Evolutionary conservation across 2,329 filamentous ascomycete genomes (phyloP).

Genomic region (Setomelanomma holmii): DNA sequence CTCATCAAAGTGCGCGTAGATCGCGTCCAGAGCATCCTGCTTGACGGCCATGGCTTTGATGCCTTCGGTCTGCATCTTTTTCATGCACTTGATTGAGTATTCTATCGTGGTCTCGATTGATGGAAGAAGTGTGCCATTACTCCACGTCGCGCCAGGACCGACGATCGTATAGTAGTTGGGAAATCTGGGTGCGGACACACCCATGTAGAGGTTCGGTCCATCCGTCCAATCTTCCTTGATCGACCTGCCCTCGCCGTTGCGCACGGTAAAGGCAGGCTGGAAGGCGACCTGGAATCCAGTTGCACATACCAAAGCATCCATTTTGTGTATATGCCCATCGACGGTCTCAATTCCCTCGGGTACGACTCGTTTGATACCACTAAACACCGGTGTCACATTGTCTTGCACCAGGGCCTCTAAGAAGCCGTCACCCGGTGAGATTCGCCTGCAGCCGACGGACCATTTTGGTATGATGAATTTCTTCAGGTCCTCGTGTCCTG

Average conservation of each 20-base stretch:
- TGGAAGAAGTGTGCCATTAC: slow-evolving; percentile 53
- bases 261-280: slow-evolving; percentile 54
- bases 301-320: slow-evolving; percentile 42
- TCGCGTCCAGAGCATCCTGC: slow-evolving; percentile 38
- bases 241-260: slow-evolving; percentile 43
- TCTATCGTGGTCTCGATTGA: slow-evolving; percentile 54
- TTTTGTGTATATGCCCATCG: slow-evolving; percentile 40
- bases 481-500: slow-evolving; percentile 52
- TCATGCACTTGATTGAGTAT: slow-evolving; percentile 43
- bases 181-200: slow-evolving; percentile 51
- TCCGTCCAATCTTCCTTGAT: slow-evolving; percentile 51
- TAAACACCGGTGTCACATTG: slow-evolving; percentile 38
- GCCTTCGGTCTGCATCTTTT: slow-evolving; percentile 41
- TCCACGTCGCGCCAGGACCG: slow-evolving; percentile 54
- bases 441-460: slow-evolving; percentile 50
- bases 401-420: slow-evolving; percentile 40
- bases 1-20: slow-evolving; percentile 42
- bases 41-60: slow-evolving; percentile 42
- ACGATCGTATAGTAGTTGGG: slow-evolving; percentile 56
- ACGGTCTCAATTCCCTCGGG: slow-evolving; percentile 44
- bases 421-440: slow-evolving; percentile 43
- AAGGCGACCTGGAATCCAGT: slow-evolving; percentile 47
- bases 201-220: slow-evolving; percentile 53
- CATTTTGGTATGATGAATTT: slow-evolving; percentile 58
- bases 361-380: slow-evolving; percentile 40